Evolutionary conservation across 2,329 filamentous ascomycete genomes (phyloP), one percentile per base, ranked within the genome.

Genomic region (Colletotrichum shisoi): DNA sequence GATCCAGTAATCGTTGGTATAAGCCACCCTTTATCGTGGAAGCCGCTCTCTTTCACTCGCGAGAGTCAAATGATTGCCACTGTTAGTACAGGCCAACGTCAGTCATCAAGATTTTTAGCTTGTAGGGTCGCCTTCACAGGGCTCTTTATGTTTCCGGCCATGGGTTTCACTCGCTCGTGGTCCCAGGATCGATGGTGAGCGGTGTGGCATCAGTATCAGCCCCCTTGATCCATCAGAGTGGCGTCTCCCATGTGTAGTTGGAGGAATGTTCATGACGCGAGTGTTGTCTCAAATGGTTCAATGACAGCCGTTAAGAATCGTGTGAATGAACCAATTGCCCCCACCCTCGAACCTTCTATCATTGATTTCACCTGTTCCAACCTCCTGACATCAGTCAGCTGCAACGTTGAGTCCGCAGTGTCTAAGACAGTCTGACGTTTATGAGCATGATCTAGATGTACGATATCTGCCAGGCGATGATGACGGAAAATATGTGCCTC

Each of bases 361-460:
- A 7, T 27, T 37, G n/a, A 7, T 52, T 37, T 11, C 19, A n/a
- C 39, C 42, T 0, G 4, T 49, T 15, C 45, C 48, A 44, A 9
- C 61, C 64, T 42, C 46, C 53, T 57, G 53, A 40, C 46, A 53
- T 37, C 53, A 37, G 48, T 67, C 64, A 67, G 15, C 40, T 34
- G 54, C 42, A 59, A 37, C 40, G 19, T 27, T 15, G 3, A 67
- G 17, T 31, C 40, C 24, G 19, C 7, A 9, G 15, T 67, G 53
- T 59, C 64, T 67, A 9, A 67, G 64, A 64, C 64, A 67, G 21
- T 44, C 53, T 67, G 64, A 64, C 53, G 48, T 59, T 58, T 54
- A 9, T 17, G 24, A n/a, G 40, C 17, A 19, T 44, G 42, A 27
- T 27, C 13, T 48, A 5, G 13, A 56, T 21, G 42, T 31, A 24